phyloP scores from a whole-genome alignment of 2,329 filamentous ascomycete genomes.

The Acarospora socialis region DNA sequence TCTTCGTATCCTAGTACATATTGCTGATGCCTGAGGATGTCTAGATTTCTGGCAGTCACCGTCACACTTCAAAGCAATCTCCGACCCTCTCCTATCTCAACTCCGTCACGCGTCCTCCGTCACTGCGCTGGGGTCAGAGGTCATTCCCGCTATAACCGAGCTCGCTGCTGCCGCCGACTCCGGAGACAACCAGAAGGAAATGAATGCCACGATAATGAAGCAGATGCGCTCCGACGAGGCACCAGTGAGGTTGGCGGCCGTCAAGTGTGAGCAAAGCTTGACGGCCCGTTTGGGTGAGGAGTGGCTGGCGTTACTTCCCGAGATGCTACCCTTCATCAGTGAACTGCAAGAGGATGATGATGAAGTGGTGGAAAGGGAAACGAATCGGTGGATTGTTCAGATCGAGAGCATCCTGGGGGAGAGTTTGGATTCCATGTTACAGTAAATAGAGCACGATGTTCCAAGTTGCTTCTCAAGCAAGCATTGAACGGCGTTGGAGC shows the following conservation, averaged over 20 bases:
- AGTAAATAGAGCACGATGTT: constrained; percentile 34
- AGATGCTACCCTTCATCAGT: constrained; percentile 93
- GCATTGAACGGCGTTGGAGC: not conserved
- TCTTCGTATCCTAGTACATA: constrained; percentile 10
- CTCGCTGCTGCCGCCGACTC: constrained; percentile 70
- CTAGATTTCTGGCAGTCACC: constrained; percentile 83
- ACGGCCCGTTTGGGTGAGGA: constrained; percentile 78
- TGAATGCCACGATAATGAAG: constrained; percentile 66
- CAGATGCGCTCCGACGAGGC: constrained; percentile 61
- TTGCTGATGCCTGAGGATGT: no score
- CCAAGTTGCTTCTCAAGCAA: not conserved
- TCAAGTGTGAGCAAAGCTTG: constrained; percentile 66
- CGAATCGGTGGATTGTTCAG: constrained; percentile 73
- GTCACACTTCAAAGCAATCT: constrained; percentile 64
- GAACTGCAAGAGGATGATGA: constrained; percentile 95
- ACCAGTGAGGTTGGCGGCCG: constrained; percentile 62
- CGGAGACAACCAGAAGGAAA: constrained; percentile 75
- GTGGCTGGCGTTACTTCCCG: constrained; percentile 78
- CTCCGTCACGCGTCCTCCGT: constrained; percentile 34
- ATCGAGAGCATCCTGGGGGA: constrained; percentile 86
- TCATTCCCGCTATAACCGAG: constrained; percentile 64
- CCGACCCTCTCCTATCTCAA: constrained; percentile 54
- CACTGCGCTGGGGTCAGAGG: constrained; percentile 33
- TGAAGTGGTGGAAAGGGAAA: constrained; percentile 80
- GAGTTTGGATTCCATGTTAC: constrained; percentile 82